A percentile compares a stretch with the other conserved stretches of the same genome.
Evolutionary conservation across 192 early-diverging fungal genomes (phyloP).

Genomic region (Phycomyces blakesleeanus): DNA sequence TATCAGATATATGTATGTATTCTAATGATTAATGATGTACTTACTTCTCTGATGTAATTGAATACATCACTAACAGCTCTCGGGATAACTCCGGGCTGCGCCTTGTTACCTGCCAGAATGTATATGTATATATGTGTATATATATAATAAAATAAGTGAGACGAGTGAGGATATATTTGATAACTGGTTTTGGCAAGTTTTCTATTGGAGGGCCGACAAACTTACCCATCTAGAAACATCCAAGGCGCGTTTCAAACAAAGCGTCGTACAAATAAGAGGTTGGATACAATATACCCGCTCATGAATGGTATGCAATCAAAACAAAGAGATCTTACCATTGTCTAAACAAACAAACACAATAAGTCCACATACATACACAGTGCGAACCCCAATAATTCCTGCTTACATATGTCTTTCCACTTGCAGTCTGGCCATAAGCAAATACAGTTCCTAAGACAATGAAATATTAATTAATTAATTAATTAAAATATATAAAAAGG

Average conservation of each 20-base stretch:
- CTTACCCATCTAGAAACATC: conserved; percentile 22
- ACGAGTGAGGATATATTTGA: neutral
- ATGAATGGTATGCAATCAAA: too few relatives aligned
- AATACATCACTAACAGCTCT: conserved; percentile 77
- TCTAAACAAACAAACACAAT: conserved; percentile 9
- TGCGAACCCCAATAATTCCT: neutral
- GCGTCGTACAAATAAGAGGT: neutral
- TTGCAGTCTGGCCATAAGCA: conserved; percentile 98
- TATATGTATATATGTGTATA: too few relatives aligned
- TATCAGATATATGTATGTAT: too few relatives aligned
- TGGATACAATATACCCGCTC: neutral
- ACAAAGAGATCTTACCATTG: conserved; percentile 10
- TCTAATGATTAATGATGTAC: neutral
- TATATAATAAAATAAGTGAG: too few relatives aligned
- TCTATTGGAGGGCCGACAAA: neutral
- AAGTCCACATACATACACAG: neutral
- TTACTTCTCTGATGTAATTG: conserved; percentile 61
- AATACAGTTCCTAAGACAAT: conserved; percentile 79
- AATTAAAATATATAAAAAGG: neutral
- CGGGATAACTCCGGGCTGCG: conserved; percentile 73
- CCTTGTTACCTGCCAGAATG: conserved; percentile 57
- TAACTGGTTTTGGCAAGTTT: too few relatives aligned
- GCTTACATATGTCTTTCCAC: conserved; percentile 85
- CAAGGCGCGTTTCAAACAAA: neutral
- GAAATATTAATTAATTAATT: neutral